Conservation (phyloP, 352 stramenopile genomes). For the Globisporangium viniferum region DNA sequence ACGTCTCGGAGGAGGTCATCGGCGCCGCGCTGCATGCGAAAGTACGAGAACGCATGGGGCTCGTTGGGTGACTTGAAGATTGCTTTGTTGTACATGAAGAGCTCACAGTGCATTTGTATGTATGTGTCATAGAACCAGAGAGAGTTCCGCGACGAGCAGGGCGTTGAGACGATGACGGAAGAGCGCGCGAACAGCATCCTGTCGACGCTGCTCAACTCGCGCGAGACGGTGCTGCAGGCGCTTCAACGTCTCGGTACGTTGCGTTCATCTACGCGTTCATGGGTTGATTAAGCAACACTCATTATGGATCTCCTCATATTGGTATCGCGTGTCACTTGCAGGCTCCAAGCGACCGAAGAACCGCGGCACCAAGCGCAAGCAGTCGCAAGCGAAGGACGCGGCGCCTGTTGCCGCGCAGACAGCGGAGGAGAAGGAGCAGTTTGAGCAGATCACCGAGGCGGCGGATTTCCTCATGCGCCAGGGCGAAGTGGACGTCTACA, state of each 20-base stretch:
- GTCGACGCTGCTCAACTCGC: conserved; percentile 47
- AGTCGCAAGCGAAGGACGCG: conserved; percentile 27
- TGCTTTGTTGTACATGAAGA: not conserved
- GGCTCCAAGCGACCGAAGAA: conserved; percentile 53
- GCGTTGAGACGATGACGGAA: conserved; percentile 53
- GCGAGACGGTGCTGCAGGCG: conserved; percentile 77
- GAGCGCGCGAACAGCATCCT: conserved; percentile 56
- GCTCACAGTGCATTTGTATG: not conserved
- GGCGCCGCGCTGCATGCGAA: conserved; percentile 57
- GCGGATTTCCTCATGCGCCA: conserved; percentile 76
- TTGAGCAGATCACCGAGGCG: conserved; percentile 75
- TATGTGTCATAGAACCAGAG: conserved; percentile 31
- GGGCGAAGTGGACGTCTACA: conserved; percentile 80
- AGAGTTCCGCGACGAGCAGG: conserved; percentile 54
- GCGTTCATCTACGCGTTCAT: not conserved
- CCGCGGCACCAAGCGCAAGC: conserved; percentile 56
- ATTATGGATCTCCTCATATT: not conserved
- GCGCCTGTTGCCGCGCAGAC: conserved; percentile 31
- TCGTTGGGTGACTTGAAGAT: not conserved
- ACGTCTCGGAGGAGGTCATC: conserved; percentile 72
- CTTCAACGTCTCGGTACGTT: conserved; percentile 58
- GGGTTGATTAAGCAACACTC: not conserved
- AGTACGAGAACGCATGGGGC: conserved; percentile 8
- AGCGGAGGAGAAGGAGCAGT: conserved; percentile 70
- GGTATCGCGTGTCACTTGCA: not conserved